Evolutionary conservation across 176 grass and related monocot genomes (phyloP).

Genomic region (Oryza punctata): DNA sequence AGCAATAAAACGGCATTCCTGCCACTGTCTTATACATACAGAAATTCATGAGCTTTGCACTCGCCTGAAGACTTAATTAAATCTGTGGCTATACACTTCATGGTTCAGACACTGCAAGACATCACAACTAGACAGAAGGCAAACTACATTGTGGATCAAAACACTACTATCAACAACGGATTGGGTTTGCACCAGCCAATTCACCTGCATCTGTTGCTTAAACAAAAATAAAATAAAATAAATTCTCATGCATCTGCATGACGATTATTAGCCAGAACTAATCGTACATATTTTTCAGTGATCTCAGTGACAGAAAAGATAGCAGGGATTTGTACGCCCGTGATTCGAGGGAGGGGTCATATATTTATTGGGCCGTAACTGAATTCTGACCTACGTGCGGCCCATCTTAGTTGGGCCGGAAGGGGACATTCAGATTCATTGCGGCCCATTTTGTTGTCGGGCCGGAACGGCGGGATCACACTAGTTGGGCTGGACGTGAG

Average conservation of each 20-base stretch:
- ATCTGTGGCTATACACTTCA: not conserved
- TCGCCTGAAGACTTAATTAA: not conserved
- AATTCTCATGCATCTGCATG: not conserved
- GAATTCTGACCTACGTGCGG: too few species aligned
- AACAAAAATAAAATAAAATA: too few species aligned
- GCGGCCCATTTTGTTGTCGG: too few species aligned
- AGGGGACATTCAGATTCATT: too few species aligned
- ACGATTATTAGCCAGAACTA: not conserved
- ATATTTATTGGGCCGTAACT: too few species aligned
- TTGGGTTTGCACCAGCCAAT: not conserved
- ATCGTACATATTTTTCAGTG: not conserved
- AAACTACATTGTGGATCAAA: not conserved
- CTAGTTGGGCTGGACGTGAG: too few species aligned
- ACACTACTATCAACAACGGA: not conserved
- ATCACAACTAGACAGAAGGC: not conserved
- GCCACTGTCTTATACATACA: not conserved
- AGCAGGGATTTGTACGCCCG: too few species aligned
- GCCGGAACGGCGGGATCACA: too few species aligned
- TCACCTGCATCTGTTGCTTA: too few species aligned
- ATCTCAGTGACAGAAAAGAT: too few species aligned
- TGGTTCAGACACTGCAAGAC: not conserved
- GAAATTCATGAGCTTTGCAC: not conserved
- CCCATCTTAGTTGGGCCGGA: too few species aligned
- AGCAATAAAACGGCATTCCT: slow-evolving; percentile 35
- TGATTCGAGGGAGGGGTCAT: too few species aligned